These are phyloP conservation scores for Fusarium chlamydosporum DNA, from an alignment of 2,329 filamentous ascomycete genomes.

Conservation along the genomic window DNA sequence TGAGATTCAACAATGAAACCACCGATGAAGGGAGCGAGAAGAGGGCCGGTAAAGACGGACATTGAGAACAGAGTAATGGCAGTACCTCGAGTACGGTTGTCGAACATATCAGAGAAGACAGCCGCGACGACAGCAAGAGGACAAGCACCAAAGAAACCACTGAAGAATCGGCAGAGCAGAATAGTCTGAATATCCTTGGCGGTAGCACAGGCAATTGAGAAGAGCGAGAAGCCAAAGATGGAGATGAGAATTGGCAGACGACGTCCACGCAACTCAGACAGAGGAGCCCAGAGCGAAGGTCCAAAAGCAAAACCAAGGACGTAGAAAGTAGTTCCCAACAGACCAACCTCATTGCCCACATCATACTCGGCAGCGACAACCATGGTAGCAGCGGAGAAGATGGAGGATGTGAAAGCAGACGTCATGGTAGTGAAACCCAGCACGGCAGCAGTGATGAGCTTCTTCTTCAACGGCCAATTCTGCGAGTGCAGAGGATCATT, in stretches of 20 bases:
- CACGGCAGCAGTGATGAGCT: slow-evolving; percentile 77
- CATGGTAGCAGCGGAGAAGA: slow-evolving; percentile 77
- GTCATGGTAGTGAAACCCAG: slow-evolving; percentile 81
- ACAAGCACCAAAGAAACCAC: slow-evolving; percentile 79
- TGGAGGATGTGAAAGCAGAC: slow-evolving; percentile 79
- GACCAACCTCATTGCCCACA: slow-evolving; percentile 72
- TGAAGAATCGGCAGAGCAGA: slow-evolving; percentile 79
- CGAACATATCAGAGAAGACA: slow-evolving; percentile 80
- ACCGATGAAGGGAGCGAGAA: slow-evolving; percentile 77
- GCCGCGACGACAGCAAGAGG: slow-evolving; percentile 78
- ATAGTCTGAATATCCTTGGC: slow-evolving; percentile 78
- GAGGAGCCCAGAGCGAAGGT: slow-evolving; percentile 78
- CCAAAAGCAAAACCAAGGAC: slow-evolving; percentile 81
- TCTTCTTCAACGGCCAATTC: slow-evolving; percentile 87
- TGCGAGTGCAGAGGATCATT: slow-evolving; percentile 88
- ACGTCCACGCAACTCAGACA: slow-evolving; percentile 79
- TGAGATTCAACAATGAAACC: slow-evolving; percentile 74
- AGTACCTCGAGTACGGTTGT: slow-evolving; percentile 71
- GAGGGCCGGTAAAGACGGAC: slow-evolving; percentile 74
- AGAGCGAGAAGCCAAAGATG: slow-evolving; percentile 79
- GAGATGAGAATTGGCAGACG: slow-evolving; percentile 71
- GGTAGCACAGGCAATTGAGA: slow-evolving; percentile 74
- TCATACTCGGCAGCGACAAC: slow-evolving; percentile 70
- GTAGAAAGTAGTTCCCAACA: slow-evolving; percentile 77
- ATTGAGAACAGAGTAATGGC: slow-evolving; percentile 62